A percentile compares a stretch with the other conserved stretches of the same genome.
These are phyloP conservation scores for Babesia gibsoni DNA, from an alignment of 169 alveolate species.

Conservation along the genomic window DNA sequence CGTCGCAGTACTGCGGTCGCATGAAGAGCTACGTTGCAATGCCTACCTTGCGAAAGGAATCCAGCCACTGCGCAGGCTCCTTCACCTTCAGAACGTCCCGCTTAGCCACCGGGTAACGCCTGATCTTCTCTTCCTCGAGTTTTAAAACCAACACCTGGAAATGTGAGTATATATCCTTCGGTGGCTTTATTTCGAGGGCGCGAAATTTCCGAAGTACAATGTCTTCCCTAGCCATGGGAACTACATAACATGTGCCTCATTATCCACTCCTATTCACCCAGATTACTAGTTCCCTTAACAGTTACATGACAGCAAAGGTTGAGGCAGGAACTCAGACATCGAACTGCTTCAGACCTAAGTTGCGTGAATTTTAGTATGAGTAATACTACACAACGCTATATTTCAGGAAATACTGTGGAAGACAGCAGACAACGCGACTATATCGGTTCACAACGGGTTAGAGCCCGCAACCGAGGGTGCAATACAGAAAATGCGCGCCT, in stretches of 20 bases:
- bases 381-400: no score
- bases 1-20: slow-evolving; percentile 20
- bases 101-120: slow-evolving; percentile 11
- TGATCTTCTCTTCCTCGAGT: slow-evolving; percentile 40
- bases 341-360: no score
- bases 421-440: no score
- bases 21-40: neutral
- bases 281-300: no score
- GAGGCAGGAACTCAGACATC: no score
- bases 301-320: no score
- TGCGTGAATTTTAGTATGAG: no score
- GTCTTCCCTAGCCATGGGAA: neutral
- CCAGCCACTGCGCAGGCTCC: neutral
- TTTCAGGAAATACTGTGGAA: no score
- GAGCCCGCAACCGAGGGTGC: no score
- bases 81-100: neutral
- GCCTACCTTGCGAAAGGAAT: slow-evolving; percentile 19
- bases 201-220: slow-evolving; percentile 5
- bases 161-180: neutral
- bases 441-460: no score
- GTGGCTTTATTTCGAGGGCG: slow-evolving; percentile 18
- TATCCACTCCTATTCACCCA: no score
- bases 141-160: slow-evolving; percentile 30
- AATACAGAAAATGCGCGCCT: no score
- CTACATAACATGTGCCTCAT: neutral